Base-by-base conservation (phyloP, 495 filamentous ascomycete species). In the Penicillium paradoxum region DNA sequence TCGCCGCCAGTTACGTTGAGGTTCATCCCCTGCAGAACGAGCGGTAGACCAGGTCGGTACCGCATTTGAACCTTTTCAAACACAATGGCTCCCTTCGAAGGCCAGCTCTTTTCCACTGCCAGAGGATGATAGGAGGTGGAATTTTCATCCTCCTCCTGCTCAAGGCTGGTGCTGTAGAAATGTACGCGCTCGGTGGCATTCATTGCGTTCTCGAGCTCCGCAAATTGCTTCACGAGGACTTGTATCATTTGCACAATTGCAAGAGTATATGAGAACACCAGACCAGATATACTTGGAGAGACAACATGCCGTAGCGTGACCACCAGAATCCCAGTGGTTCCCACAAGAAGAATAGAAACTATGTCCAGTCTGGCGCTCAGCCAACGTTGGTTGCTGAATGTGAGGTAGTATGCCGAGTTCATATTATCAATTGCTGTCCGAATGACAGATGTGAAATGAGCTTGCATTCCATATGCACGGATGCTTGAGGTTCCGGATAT, bases 151-250 rank as follows among this genome's bases (percentile, higher is more conserved):
- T 95, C 90, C 2, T 97, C 83, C 47, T 87, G 58, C 4, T 37
- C 34, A 4, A 37, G 2, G 6, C n/a, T 17, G 4, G 81, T 90
- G 33, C 89, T 91, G 64, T 98, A 98, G 72, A 92, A 89, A 67
- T 89, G 79, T 11, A 98, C 77, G 22, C 93, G 87, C 65, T 98
- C 92, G 2, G 92, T 92, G 0, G 93, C 83, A 59, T 95, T 97
- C 91, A 98, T 96, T 62, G 87, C 85, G 73, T 96, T 97, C 66
- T 98, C 93, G 17, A 97, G 88, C 65, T 97, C 92, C 25, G 93
- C 91, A 32, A 97, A 79, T 70, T 97, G 93, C 29, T 91, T 82
- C 15, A 97, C 88, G 3, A 89, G 90, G 70, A 95, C 95, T 64
- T 96, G 91, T 42, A 97, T 81, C 87, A 95, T 90, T 69, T 92